Conservation (phyloP, 176 grass and related monocot genomes). For the Neostapfia colusana region DNA sequence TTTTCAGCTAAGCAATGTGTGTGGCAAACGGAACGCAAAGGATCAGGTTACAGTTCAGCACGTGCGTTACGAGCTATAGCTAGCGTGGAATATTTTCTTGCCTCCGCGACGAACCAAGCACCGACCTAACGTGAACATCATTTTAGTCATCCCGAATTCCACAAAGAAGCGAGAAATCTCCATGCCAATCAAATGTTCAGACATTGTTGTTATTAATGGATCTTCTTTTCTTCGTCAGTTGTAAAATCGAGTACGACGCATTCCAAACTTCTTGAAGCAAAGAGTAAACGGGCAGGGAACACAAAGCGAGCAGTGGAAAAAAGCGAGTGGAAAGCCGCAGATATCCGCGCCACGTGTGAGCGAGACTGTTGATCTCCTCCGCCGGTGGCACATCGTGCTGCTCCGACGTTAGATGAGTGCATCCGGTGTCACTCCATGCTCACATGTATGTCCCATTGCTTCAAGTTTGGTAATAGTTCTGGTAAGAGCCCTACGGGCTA, state of each 20-base stretch:
- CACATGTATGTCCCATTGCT: too few species aligned
- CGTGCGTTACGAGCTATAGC: background rate
- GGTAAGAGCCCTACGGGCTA: too few species aligned
- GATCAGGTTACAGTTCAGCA: slow-evolving; percentile 34
- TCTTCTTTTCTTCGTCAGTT: slow-evolving; percentile 27
- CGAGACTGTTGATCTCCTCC: slow-evolving; percentile 39
- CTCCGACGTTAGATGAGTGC: too few species aligned
- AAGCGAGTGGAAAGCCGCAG: too few species aligned
- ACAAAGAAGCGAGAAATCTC: background rate
- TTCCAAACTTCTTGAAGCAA: background rate
- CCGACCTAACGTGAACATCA: slow-evolving; percentile 4
- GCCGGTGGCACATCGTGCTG: background rate
- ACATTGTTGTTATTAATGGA: background rate
- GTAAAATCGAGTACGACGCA: background rate
- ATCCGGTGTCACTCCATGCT: too few species aligned
- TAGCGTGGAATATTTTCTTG: slow-evolving; percentile 38
- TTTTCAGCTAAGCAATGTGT: too few species aligned
- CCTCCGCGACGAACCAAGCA: slow-evolving; percentile 3
- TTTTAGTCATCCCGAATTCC: background rate
- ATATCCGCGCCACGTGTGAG: too few species aligned
- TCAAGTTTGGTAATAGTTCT: too few species aligned
- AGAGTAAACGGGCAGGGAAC: background rate
- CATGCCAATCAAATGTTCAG: slow-evolving; percentile 6
- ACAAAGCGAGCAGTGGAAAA: slow-evolving; percentile 25
- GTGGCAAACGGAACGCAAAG: slow-evolving; percentile 35